phyloP scores from a whole-genome alignment of 129 eudicot species.

The Oenanthe sinensis region DNA sequence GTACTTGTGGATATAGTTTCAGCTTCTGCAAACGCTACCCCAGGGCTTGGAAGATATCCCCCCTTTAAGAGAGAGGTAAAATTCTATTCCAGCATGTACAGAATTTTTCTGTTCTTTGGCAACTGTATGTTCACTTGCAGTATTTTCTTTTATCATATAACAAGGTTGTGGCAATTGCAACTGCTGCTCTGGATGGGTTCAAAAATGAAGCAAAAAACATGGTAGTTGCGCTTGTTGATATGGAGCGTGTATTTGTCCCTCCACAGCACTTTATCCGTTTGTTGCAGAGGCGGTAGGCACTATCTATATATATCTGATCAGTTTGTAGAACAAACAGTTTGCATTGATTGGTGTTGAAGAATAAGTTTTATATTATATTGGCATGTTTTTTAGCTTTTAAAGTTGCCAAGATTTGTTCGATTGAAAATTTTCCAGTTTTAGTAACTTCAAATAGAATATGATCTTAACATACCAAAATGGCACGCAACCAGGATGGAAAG shows the following conservation, averaged over 20 bases:
- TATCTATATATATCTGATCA: neutral
- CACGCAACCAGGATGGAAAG: slow-evolving; percentile 77
- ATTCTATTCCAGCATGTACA: neutral
- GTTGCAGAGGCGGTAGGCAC: slow-evolving; percentile 88
- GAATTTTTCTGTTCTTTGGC: neutral
- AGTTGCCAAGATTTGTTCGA: neutral
- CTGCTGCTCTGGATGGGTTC: slow-evolving; percentile 79
- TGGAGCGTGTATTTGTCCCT: slow-evolving; percentile 99
- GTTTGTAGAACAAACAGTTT: neutral
- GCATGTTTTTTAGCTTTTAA: neutral
- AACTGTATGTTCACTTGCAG: neutral
- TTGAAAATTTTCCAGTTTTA: neutral
- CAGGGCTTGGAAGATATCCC: slow-evolving; percentile 98
- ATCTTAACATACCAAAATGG: slow-evolving; percentile 2
- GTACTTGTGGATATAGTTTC: slow-evolving; percentile 92
- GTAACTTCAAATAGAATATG: neutral
- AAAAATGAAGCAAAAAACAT: slow-evolving; percentile 80
- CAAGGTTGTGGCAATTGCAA: slow-evolving; percentile 91
- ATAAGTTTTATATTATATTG: neutral
- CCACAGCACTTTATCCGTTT: slow-evolving; percentile 97
- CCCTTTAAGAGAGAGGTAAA: slow-evolving; percentile 94
- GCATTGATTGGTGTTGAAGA: neutral
- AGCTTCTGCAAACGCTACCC: slow-evolving; percentile 92
- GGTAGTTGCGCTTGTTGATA: slow-evolving; percentile 99
- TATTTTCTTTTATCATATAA: neutral